These are phyloP conservation scores for Daedaleopsis nitida DNA, from an alignment of 768 basidiomycete genomes.

Conservation along the genomic window DNA sequence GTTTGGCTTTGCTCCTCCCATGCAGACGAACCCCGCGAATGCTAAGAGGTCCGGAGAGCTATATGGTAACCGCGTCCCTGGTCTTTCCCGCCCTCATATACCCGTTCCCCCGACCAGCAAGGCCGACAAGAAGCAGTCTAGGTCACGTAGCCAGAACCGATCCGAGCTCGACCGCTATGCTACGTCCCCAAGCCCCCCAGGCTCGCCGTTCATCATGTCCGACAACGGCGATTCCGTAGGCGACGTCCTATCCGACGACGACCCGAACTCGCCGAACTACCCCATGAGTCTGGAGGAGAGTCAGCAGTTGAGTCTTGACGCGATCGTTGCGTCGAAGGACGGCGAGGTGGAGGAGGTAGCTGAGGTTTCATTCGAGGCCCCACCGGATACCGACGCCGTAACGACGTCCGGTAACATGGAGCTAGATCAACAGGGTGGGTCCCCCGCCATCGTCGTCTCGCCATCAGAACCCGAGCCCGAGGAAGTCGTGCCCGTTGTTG, in stretches of 20 bases:
- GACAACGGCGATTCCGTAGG: conserved; percentile 1
- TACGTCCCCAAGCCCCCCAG: conserved; percentile 20
- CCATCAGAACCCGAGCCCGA: conserved; percentile 4
- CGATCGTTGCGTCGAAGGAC: not conserved
- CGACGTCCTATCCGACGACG: conserved; percentile 11
- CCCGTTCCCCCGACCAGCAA: conserved; percentile 16
- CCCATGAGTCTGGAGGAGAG: conserved; percentile 2
- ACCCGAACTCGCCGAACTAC: conserved; percentile 5
- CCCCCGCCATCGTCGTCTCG: conserved; percentile 1
- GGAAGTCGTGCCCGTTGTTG: not conserved
- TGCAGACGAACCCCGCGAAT: conserved; percentile 47
- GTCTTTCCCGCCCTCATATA: conserved; percentile 29
- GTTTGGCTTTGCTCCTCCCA: conserved; percentile 69
- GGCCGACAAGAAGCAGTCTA: conserved; percentile 9
- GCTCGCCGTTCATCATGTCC: conserved; percentile 21
- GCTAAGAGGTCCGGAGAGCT: conserved; percentile 58
- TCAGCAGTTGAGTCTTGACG: conserved; percentile 2
- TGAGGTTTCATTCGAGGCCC: not conserved
- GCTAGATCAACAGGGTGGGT: not conserved
- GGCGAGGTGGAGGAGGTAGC: not conserved
- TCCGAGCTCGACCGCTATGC: conserved; percentile 21
- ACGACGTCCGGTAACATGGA: not conserved
- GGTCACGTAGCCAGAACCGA: conserved; percentile 15
- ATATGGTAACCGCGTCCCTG: conserved; percentile 71
- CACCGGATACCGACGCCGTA: not conserved